These are phyloP conservation scores for Trichoderma harzianum DNA, from an alignment of 2,329 filamentous ascomycete genomes.

Conservation along the genomic window DNA sequence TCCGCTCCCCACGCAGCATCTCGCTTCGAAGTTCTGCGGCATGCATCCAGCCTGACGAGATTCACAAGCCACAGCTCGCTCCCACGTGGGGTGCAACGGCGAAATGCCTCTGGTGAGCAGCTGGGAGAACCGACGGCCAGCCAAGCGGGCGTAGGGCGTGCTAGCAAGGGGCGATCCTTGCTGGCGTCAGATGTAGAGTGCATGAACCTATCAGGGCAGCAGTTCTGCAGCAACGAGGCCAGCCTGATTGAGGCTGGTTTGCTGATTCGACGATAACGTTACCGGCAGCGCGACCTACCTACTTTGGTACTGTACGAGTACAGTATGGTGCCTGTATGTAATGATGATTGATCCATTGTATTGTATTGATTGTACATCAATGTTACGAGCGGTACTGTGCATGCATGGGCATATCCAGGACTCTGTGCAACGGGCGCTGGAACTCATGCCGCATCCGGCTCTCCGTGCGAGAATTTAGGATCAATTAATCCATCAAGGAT, in stretches of 20 bases:
- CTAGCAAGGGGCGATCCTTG: constrained; percentile 12
- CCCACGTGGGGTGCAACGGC: constrained; percentile 11
- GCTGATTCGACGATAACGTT: background rate
- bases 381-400: background rate
- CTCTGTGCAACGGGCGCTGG: background rate
- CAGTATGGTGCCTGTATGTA: background rate
- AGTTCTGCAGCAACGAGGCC: background rate
- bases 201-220: background rate
- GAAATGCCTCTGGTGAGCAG: background rate
- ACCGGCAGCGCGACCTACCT: background rate
- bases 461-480: background rate
- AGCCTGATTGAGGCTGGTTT: background rate
- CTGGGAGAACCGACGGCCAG: background rate
- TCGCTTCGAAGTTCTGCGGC: constrained; percentile 3
- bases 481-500: background rate
- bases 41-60: background rate
- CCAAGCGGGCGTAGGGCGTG: constrained; percentile 12
- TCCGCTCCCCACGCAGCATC: constrained; percentile 12
- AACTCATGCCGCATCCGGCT: background rate
- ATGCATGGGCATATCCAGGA: background rate
- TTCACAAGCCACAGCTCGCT: background rate
- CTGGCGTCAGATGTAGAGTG: constrained; percentile 6
- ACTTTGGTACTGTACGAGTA: background rate
- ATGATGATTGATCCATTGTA: background rate
- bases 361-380: background rate